These are phyloP conservation scores for Macrotyloma uniflorum DNA, from an alignment of 306 rosid species.

Conservation along the genomic window DNA sequence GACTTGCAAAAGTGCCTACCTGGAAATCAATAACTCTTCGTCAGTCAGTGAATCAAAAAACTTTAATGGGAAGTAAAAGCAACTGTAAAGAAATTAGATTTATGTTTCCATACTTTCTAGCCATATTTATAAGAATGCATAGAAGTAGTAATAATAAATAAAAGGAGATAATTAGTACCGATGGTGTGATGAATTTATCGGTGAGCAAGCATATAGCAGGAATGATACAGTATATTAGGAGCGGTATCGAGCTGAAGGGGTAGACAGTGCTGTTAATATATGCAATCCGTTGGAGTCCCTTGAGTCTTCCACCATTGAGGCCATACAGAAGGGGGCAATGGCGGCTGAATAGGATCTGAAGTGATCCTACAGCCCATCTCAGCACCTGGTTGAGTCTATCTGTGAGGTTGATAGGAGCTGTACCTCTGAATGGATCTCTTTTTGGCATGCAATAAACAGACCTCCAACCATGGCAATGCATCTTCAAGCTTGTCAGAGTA, in stretches of 20 bases:
- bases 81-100: neutral
- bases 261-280: conserved; percentile 88
- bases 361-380: conserved; percentile 94
- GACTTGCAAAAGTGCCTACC: conserved; percentile 90
- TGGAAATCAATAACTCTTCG: conserved; percentile 45
- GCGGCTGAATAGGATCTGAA: conserved; percentile 91
- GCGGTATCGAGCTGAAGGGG: conserved; percentile 93
- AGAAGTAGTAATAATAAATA: neutral
- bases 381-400: conserved; percentile 94
- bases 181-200: conserved; percentile 91
- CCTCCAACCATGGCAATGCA: conserved; percentile 95
- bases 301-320: conserved; percentile 77
- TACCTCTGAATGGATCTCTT: conserved; percentile 82
- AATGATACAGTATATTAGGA: conserved; percentile 74
- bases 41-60: conserved; percentile 32
- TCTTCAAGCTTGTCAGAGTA: conserved; percentile 77
- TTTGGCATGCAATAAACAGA: conserved; percentile 92
- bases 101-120: neutral
- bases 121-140: neutral
- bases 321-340: conserved; percentile 86
- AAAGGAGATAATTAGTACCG: conserved; percentile 53
- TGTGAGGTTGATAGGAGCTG: conserved; percentile 95
- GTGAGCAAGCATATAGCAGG: conserved; percentile 98
- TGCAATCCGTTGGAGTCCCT: conserved; percentile 86
- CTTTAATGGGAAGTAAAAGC: neutral